These are phyloP conservation scores for Dorcoceras hygrometricum DNA, from an alignment of 257 asterid genomes.

Conservation along the genomic window DNA sequence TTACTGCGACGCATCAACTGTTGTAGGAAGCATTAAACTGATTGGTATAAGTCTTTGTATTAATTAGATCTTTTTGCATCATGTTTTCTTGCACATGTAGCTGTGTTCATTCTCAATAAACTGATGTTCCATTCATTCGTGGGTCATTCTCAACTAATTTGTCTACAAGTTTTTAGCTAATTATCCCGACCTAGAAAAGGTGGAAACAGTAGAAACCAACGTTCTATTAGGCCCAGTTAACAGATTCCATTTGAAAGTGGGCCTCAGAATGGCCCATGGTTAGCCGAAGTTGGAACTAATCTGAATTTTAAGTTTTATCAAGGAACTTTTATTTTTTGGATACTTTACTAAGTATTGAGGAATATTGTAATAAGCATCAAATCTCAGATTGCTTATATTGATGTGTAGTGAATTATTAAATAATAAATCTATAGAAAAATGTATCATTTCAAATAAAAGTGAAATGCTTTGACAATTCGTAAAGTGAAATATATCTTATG, in stretches of 20 bases:
- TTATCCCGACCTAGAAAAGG: background rate
- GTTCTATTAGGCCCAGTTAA: background rate
- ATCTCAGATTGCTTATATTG: background rate
- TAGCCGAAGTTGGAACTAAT: too few relatives aligned
- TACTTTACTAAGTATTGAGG: too few relatives aligned
- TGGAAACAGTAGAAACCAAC: too few relatives aligned
- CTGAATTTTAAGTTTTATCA: too few relatives aligned
- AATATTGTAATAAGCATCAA: background rate
- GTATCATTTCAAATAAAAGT: too few relatives aligned
- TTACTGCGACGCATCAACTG: constrained; percentile 27
- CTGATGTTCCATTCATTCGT: constrained; percentile 14
- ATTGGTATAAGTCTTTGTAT: constrained; percentile 24
- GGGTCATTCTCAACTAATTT: background rate
- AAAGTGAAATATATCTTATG: too few relatives aligned
- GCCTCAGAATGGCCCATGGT: background rate
- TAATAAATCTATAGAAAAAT: background rate
- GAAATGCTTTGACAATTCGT: too few relatives aligned
- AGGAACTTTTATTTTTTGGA: too few relatives aligned
- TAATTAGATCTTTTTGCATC: constrained; percentile 20
- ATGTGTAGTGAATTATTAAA: background rate
- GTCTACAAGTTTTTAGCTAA: background rate
- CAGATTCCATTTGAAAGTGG: background rate
- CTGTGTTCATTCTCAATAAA: constrained; percentile 14
- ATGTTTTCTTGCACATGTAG: constrained; percentile 19
- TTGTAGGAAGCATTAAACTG: constrained; percentile 19